A percentile compares a stretch with the other conserved stretches of the same genome.
Evolutionary conservation across 352 stramenopile genomes (phyloP).

Genomic region (Phytophthora sp.): DNA sequence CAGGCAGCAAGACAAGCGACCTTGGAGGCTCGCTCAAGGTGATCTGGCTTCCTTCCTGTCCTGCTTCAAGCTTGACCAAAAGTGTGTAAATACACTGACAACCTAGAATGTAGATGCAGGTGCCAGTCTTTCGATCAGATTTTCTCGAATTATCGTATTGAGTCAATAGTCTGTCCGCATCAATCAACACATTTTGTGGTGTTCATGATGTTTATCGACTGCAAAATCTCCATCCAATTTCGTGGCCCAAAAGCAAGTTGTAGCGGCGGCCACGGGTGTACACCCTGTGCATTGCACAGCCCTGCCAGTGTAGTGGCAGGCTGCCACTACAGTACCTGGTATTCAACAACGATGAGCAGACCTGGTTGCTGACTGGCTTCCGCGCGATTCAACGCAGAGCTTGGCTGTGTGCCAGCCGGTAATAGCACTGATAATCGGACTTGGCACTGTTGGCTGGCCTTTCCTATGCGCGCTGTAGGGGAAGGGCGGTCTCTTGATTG

Average conservation of each 20-base stretch:
- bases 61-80: too few relatives aligned
- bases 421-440: too few relatives aligned
- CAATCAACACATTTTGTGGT: not conserved
- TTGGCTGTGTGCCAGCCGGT: too few relatives aligned
- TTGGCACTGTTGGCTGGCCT: too few relatives aligned
- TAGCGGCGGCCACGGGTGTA: not conserved
- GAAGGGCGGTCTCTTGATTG: conserved; percentile 38
- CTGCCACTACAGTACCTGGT: not conserved
- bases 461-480: conserved; percentile 5
- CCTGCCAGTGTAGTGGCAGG: not conserved
- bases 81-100: too few relatives aligned
- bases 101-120: too few relatives aligned
- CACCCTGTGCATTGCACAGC: too few relatives aligned
- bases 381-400: conserved; percentile 9
- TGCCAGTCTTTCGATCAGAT: too few relatives aligned
- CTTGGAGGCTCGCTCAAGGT: too few relatives aligned
- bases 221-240: not conserved
- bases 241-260: not conserved
- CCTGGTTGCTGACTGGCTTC: conserved; percentile 10
- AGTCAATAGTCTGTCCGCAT: not conserved
- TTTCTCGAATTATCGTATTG: too few relatives aligned
- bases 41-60: too few relatives aligned
- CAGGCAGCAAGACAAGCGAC: too few relatives aligned
- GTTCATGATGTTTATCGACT: not conserved
- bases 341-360: not conserved